Evolutionary conservation across 768 basidiomycete genomes (phyloP), one percentile per base, ranked within the genome.

Genomic region (Dentipellis sp.): DNA sequence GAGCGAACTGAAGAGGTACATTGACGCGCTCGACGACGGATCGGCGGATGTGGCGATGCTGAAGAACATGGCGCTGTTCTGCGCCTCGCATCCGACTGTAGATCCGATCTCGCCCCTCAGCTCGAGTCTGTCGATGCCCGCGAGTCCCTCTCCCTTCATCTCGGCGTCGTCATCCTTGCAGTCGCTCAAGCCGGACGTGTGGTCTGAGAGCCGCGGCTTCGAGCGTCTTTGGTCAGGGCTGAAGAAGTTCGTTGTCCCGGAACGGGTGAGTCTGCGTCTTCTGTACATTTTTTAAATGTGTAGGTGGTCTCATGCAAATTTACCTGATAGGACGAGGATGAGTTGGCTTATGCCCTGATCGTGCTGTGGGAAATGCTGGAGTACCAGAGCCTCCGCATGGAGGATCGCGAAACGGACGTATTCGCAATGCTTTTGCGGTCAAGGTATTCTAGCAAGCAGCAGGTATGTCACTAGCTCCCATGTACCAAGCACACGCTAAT

Each of bases 311-410:
- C 40, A 22, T 51, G 48, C 57, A 23, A 16, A 56, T n/a, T 39
- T 52, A 4, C 51, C 21, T 23, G 53, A 36, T 65, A 94, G 88
- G 72, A 72, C 50, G 78, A 78, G 49, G 81, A 84, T 60, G 73
- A 79, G 54, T 72, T 93, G 23, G 84, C 88, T 65, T 89, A 91
- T 63, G 91, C 82, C 23, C 70, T 94, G 60, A 86, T 93, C 56
- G 74, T 89, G 35, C 65, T 92, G 10, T 94, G 88, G 87, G 91
- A 94, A 68, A 75, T 92, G 65, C 71, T 94, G 5, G 86, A 86
- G 64, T 79, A 85, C 61, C 89, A 92, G 66, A 75, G 81, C 21
- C 68, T 76, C 34, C 78, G 84, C 59, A 72, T 94, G 11, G 91
- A 94, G 67, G 88, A 89, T 47, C 81, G 79, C 58, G 92, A 94